A percentile compares a stretch with the other conserved stretches of the same genome.
Evolutionary conservation across 345 rosid genomes (phyloP).

Genomic region (Syzygium aqueum): DNA sequence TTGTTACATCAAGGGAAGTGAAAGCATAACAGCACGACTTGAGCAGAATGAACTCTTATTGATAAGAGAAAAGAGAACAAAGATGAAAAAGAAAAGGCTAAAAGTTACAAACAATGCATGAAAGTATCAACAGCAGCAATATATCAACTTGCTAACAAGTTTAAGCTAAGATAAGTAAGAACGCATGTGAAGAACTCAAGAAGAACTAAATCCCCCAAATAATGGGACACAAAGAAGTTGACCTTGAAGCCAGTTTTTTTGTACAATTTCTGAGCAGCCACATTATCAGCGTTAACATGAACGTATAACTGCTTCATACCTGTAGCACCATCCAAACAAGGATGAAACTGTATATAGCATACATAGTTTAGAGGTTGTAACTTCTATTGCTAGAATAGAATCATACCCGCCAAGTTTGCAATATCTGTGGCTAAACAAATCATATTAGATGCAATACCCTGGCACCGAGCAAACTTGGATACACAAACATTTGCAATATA

Average conservation of each 20-base stretch:
- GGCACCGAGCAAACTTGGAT: conserved; percentile 13
- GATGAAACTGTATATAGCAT: neutral
- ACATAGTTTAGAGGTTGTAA: neutral
- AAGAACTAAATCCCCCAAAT: neutral
- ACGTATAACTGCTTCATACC: conserved; percentile 14
- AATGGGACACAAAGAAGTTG: neutral
- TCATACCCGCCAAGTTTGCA: conserved; percentile 7
- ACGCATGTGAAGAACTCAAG: neutral
- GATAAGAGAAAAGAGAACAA: neutral
- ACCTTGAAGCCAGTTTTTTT: conserved; percentile 16
- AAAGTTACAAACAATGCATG: neutral
- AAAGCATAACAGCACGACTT: neutral
- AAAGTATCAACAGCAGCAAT: neutral
- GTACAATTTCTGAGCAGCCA: conserved; percentile 9
- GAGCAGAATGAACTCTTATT: neutral
- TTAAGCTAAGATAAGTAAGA: neutral
- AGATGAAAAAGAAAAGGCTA: neutral
- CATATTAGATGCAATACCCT: conserved; percentile 15
- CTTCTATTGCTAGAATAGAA: neutral
- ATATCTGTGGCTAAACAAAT: conserved; percentile 9
- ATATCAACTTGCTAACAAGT: neutral
- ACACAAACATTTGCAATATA: conserved; percentile 17
- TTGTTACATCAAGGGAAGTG: neutral
- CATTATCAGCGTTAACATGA: conserved; percentile 9
- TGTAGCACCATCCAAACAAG: conserved; percentile 1